A percentile compares a stretch with the other conserved stretches of the same genome.
These are phyloP conservation scores for Coniochaeta hoffmannii DNA, from an alignment of 2,329 filamentous ascomycete genomes.

Conservation along the genomic window DNA sequence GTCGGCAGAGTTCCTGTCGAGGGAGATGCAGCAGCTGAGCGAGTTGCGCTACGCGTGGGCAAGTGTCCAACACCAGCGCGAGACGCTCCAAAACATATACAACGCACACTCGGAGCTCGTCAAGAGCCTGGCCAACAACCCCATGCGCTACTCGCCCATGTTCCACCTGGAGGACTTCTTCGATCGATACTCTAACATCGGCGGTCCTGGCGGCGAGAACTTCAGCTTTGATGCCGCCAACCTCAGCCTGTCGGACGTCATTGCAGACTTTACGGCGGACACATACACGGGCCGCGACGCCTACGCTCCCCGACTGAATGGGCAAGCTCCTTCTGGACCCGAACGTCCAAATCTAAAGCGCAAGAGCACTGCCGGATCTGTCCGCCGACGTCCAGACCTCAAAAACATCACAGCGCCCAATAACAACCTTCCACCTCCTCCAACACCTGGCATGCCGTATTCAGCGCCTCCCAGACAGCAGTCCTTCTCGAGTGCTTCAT, in stretches of 20 bases:
- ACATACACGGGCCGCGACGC: slow-evolving; percentile 42
- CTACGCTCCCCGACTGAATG: slow-evolving; percentile 30
- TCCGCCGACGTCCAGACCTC: slow-evolving; percentile 31
- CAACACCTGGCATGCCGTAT: slow-evolving; percentile 19
- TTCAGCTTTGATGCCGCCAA: slow-evolving; percentile 67
- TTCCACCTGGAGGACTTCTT: slow-evolving; percentile 87
- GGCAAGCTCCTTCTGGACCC: slow-evolving; percentile 16
- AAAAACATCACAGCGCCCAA: slow-evolving; percentile 27
- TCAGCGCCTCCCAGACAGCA: slow-evolving; percentile 26
- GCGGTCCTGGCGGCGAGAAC: slow-evolving; percentile 49
- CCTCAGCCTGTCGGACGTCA: slow-evolving; percentile 61
- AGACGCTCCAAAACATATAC: slow-evolving; percentile 71
- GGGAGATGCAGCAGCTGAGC: slow-evolving; percentile 72
- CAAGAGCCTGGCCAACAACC: slow-evolving; percentile 59
- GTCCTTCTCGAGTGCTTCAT: slow-evolving; percentile 26
- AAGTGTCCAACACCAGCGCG: slow-evolving; percentile 70
- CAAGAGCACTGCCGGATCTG: slow-evolving; percentile 30
- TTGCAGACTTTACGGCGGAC: slow-evolving; percentile 53
- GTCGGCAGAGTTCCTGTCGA: slow-evolving; percentile 61
- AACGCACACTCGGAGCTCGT: slow-evolving; percentile 75
- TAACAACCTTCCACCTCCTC: slow-evolving; percentile 20
- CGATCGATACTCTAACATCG: slow-evolving; percentile 62
- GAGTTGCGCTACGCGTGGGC: slow-evolving; percentile 72
- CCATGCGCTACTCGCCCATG: slow-evolving; percentile 67
- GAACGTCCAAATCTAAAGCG: slow-evolving; percentile 38